These are phyloP conservation scores for Candida lessepsii DNA, from an alignment of 805 yeast species.

Conservation along the genomic window DNA sequence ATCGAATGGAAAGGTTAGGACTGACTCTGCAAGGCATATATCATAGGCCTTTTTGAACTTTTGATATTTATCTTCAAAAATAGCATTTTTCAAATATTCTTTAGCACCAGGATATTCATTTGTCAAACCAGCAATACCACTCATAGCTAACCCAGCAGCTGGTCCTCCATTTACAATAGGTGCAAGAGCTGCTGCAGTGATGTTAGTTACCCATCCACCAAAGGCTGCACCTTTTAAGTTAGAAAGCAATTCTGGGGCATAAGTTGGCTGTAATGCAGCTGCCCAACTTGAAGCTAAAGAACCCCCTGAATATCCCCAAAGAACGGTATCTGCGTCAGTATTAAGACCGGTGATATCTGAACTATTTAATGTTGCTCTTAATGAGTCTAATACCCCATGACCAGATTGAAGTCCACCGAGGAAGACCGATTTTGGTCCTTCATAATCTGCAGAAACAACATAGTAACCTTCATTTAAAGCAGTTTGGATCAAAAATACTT, in stretches of 20 bases:
- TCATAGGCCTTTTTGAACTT: constrained; percentile 11
- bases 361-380: constrained; percentile 26
- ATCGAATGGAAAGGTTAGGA: constrained; percentile 12
- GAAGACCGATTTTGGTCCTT: constrained; percentile 32
- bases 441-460: constrained; percentile 35
- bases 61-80: constrained; percentile 9
- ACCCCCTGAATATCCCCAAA: constrained; percentile 42
- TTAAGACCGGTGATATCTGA: constrained; percentile 19
- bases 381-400: constrained; percentile 28
- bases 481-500: constrained; percentile 17
- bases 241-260: constrained; percentile 31
- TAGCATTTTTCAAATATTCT: constrained; percentile 4
- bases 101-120: constrained; percentile 27
- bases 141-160: constrained; percentile 29
- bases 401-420: constrained; percentile 34
- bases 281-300: constrained; percentile 40
- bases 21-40: constrained; percentile 6
- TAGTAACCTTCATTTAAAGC: constrained; percentile 30
- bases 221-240: constrained; percentile 30
- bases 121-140: constrained; percentile 29
- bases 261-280: constrained; percentile 31
- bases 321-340: constrained; percentile 17
- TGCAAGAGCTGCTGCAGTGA: constrained; percentile 23
- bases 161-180: constrained; percentile 21
- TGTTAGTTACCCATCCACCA: constrained; percentile 36